These are phyloP conservation scores for Talinum fruticosum DNA, from an alignment of 148 eudicot genomes.

Conservation along the genomic window DNA sequence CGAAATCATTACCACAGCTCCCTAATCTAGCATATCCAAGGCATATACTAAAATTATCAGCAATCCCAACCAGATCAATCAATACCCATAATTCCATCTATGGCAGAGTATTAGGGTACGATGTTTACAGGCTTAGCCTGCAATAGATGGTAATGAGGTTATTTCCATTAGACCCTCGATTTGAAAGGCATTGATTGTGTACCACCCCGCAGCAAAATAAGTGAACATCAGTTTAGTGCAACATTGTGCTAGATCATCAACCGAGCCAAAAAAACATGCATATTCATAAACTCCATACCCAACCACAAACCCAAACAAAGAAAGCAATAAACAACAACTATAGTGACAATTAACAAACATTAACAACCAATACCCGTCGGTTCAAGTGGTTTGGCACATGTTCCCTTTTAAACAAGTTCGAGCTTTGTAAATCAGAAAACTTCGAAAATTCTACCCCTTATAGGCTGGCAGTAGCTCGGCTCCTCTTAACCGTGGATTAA, in stretches of 20 bases:
- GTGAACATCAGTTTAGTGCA: no score
- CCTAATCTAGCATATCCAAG: neutral
- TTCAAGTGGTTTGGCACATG: no score
- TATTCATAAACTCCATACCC: neutral
- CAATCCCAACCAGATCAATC: constrained; percentile 10
- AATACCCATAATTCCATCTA: neutral
- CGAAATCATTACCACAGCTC: neutral
- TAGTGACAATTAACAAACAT: neutral
- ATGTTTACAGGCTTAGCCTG: neutral
- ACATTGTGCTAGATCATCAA: neutral
- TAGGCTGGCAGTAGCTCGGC: no score
- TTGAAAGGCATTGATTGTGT: neutral
- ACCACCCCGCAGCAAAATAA: neutral
- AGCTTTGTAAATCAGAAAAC: no score
- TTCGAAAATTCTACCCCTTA: no score
- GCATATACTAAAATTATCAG: neutral
- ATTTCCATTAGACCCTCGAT: neutral
- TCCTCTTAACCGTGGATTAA: no score
- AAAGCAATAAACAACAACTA: neutral
- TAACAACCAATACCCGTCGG: no score
- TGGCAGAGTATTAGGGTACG: neutral
- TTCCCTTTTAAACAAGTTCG: no score
- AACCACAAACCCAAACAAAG: neutral
- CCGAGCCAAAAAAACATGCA: neutral
- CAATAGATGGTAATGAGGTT: neutral